Evolutionary conservation across 179 eudicot genomes (phyloP).

Genomic region (Beta corolliflora): DNA sequence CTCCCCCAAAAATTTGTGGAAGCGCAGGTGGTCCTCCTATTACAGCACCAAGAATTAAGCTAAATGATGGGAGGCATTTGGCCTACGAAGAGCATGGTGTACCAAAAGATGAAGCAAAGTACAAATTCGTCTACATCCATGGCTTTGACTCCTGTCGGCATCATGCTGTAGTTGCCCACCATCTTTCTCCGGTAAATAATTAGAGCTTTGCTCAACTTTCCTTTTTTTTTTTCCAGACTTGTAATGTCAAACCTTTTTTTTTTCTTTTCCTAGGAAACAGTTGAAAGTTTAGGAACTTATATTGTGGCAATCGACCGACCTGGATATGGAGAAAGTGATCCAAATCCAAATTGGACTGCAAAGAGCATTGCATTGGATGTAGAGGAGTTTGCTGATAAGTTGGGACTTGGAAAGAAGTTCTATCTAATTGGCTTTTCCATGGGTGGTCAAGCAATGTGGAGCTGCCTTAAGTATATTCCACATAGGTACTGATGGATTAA

Average conservation of each 20-base stretch:
- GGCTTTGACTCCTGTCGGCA: slow-evolving; percentile 37
- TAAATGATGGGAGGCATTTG: slow-evolving; percentile 37
- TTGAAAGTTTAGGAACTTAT: slow-evolving; percentile 40
- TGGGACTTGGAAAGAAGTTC: slow-evolving; percentile 42
- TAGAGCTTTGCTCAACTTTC: neutral
- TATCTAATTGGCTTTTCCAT: slow-evolving; percentile 41
- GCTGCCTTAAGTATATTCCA: slow-evolving; percentile 50
- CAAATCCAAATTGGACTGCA: slow-evolving; percentile 29
- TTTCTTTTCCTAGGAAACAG: slow-evolving; percentile 29
- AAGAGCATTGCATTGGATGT: slow-evolving; percentile 43
- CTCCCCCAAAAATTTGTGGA: slow-evolving; percentile 42
- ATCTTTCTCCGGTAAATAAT: slow-evolving; percentile 27
- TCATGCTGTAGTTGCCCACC: slow-evolving; percentile 33
- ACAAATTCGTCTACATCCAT: slow-evolving; percentile 35
- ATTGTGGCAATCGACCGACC: slow-evolving; percentile 47
- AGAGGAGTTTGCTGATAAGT: slow-evolving; percentile 44
- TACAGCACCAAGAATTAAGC: slow-evolving; percentile 36
- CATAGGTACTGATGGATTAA: slow-evolving; percentile 32
- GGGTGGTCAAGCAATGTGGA: slow-evolving; percentile 44
- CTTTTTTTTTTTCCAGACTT: neutral
- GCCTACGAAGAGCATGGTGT: slow-evolving; percentile 40
- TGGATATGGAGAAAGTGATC: slow-evolving; percentile 54
- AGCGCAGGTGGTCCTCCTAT: slow-evolving; percentile 33
- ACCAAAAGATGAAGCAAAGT: slow-evolving; percentile 27
- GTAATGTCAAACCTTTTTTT: neutral